phyloP scores from a whole-genome alignment of 441 rosid species.

The Mallotus japonicus region DNA sequence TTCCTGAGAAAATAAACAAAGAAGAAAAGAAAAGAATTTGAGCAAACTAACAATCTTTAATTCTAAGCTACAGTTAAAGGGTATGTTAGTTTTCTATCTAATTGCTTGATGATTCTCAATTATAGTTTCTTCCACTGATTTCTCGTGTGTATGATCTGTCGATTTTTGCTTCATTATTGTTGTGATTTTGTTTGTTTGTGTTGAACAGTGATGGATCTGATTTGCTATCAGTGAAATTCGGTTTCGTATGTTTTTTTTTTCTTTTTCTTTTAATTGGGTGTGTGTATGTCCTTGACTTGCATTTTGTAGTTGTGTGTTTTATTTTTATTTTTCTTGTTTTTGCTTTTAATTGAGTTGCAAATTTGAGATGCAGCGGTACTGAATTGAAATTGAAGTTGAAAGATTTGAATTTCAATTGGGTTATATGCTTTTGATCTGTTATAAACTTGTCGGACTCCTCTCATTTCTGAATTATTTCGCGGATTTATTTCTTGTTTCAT shows the following conservation, averaged over 20 bases:
- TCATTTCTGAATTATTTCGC: not conserved
- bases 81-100: not conserved
- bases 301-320: not conserved
- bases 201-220: constrained; percentile 31
- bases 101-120: too few relatives aligned
- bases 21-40: too few relatives aligned
- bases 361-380: not conserved
- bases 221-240: not conserved
- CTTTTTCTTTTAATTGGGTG: too few relatives aligned
- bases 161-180: not conserved
- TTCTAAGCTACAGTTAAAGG: not conserved
- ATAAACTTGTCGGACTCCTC: not conserved
- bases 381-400: too few relatives aligned
- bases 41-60: not conserved
- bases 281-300: not conserved
- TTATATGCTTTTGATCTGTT: constrained; percentile 3
- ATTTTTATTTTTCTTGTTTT: not conserved
- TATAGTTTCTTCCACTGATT: not conserved
- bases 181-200: constrained; percentile 11
- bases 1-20: constrained; percentile 13
- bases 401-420: not conserved
- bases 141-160: constrained; percentile 10
- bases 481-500: not conserved
- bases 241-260: not conserved
- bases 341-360: not conserved